phyloP scores from a whole-genome alignment of 768 basidiomycete species.

The Amanita pallidorosea region DNA sequence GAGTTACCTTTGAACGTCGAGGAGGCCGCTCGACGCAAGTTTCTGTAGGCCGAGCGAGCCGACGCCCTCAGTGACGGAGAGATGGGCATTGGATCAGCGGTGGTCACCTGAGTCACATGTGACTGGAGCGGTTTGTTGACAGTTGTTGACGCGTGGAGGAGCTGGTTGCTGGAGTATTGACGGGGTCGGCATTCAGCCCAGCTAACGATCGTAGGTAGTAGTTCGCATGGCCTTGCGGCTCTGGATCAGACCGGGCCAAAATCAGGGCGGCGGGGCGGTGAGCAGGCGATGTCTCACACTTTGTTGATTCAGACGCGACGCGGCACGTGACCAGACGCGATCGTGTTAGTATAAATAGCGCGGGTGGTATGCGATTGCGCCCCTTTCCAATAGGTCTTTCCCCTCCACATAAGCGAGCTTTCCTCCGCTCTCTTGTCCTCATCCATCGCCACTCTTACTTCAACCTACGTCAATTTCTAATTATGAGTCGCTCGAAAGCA shows the following conservation, averaged over 20 bases:
- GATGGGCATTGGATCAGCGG: slow-evolving; percentile 34
- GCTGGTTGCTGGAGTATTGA: background rate
- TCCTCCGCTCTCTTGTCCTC: slow-evolving; percentile 12
- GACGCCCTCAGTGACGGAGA: slow-evolving; percentile 47
- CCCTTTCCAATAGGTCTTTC: slow-evolving; percentile 17
- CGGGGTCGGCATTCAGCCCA: background rate
- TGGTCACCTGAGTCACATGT: slow-evolving; percentile 1
- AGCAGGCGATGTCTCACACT: slow-evolving; percentile 6
- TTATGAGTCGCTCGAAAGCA: slow-evolving; percentile 3
- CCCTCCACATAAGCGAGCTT: slow-evolving; percentile 1
- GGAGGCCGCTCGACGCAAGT: slow-evolving; percentile 55
- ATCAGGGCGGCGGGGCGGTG: background rate
- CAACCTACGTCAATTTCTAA: slow-evolving; percentile 5
- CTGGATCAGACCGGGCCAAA: background rate
- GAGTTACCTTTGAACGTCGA: slow-evolving; percentile 53
- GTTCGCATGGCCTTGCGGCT: too few species aligned
- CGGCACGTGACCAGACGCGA: slow-evolving; percentile 31
- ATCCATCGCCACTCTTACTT: slow-evolving; percentile 8
- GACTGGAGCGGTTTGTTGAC: background rate
- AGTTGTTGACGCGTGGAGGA: background rate
- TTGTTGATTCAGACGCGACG: slow-evolving; percentile 29
- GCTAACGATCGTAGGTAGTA: too few species aligned
- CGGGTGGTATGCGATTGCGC: slow-evolving; percentile 22
- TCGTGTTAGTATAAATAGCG: slow-evolving; percentile 38
- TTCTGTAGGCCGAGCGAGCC: slow-evolving; percentile 67